These are phyloP conservation scores for Quercus tomentella DNA, from an alignment of 331 rosid species.

Conservation along the genomic window DNA sequence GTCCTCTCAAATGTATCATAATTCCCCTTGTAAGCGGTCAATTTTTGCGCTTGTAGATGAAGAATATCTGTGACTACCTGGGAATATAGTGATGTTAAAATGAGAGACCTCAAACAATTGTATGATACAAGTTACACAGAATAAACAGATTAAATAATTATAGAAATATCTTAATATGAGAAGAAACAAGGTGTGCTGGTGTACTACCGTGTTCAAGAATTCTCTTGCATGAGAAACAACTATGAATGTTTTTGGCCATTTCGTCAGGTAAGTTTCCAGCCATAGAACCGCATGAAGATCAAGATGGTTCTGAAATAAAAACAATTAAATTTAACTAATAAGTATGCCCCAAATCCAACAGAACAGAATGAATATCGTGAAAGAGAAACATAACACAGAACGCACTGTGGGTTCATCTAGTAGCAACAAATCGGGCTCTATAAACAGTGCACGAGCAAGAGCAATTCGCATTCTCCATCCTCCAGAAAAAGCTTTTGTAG, in stretches of 20 bases:
- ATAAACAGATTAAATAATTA: not conserved
- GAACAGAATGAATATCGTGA: constrained; percentile 3
- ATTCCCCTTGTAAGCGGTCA: constrained; percentile 68
- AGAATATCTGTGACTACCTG: constrained; percentile 95
- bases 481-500: constrained; percentile 94
- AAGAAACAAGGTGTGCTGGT: constrained; percentile 11
- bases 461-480: constrained; percentile 99
- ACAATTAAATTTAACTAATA: not conserved
- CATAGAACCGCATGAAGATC: constrained; percentile 99
- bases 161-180: not conserved
- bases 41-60: constrained; percentile 84
- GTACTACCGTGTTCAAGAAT: constrained; percentile 86
- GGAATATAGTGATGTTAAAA: constrained; percentile 15
- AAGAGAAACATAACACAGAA: constrained; percentile 18
- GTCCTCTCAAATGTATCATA: constrained; percentile 96
- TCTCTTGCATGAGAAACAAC: constrained; percentile 99
- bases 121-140: not conserved
- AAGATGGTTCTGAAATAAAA: constrained; percentile 83
- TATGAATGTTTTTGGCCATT: constrained; percentile 94
- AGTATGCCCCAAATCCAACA: not conserved
- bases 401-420: constrained; percentile 97
- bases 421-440: constrained; percentile 90
- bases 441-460: constrained; percentile 93
- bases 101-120: not conserved
- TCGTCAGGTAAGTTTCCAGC: constrained; percentile 87